phyloP scores from a whole-genome alignment of 805 yeast genomes.

The Yarrowia sp. region DNA sequence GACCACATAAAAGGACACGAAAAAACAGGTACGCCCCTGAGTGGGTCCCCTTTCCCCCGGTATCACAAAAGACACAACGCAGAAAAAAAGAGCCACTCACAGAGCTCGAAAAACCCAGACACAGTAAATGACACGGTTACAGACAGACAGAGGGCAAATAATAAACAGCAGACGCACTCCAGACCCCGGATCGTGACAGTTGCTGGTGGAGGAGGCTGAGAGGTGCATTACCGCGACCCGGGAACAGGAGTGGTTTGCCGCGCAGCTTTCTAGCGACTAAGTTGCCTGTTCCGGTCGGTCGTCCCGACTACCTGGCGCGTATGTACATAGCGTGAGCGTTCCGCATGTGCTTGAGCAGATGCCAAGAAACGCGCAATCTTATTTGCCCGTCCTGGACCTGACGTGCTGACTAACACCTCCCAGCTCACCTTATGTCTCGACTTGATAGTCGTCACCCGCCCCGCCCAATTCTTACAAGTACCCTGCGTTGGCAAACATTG shows the following conservation, averaged over 20 bases:
- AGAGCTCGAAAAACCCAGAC: background rate
- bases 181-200: background rate
- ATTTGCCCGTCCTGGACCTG: background rate
- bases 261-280: background rate
- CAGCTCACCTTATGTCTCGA: too few relatives aligned
- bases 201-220: background rate
- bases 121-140: background rate
- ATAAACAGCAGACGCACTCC: background rate
- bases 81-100: background rate
- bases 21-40: background rate
- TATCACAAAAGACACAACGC: background rate
- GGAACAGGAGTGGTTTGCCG: background rate
- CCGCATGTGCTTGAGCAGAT: slow-evolving; percentile 4
- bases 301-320: background rate
- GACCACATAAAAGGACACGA: background rate
- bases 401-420: background rate
- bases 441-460: too few relatives aligned
- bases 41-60: background rate
- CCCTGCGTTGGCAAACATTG: background rate
- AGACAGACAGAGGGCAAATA: background rate
- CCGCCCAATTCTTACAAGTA: background rate
- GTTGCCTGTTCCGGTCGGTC: background rate
- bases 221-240: background rate
- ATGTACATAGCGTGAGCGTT: background rate
- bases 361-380: background rate